Evolutionary conservation across 441 rosid genomes (phyloP).

Genomic region (Pelargonium exstipulatum): DNA sequence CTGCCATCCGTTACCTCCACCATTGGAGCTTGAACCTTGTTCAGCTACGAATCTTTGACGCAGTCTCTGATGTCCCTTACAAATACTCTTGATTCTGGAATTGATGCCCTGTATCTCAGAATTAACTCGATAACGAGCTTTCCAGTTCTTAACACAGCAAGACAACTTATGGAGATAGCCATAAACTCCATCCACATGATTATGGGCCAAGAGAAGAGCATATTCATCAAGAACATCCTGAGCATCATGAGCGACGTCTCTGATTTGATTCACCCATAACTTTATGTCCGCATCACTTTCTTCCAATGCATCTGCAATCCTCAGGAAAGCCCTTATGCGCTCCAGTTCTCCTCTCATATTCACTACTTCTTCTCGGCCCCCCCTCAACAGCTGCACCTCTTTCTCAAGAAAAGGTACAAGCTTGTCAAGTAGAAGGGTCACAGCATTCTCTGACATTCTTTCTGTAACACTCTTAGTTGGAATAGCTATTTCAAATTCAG

Average conservation of each 20-base stretch:
- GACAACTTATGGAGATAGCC: slow-evolving; percentile 11
- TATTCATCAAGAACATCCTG: slow-evolving; percentile 26
- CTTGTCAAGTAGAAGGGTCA: slow-evolving; percentile 18
- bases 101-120: slow-evolving; percentile 5
- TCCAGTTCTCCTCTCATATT: slow-evolving; percentile 14
- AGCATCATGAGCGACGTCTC: slow-evolving; percentile 17
- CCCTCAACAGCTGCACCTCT: slow-evolving; percentile 5
- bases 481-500: neutral
- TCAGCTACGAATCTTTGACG: slow-evolving; percentile 4
- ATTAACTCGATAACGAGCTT: slow-evolving; percentile 16
- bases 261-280: slow-evolving; percentile 22
- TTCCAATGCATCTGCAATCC: slow-evolving; percentile 24
- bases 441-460: slow-evolving; percentile 16
- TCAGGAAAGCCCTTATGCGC: slow-evolving; percentile 16
- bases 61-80: slow-evolving; percentile 18
- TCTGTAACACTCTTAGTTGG: neutral
- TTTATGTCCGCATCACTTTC: slow-evolving; percentile 21
- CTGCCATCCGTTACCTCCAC: slow-evolving; percentile 1
- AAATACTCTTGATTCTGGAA: slow-evolving; percentile 11
- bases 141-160: slow-evolving; percentile 13
- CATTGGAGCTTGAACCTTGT: neutral
- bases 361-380: slow-evolving; percentile 14
- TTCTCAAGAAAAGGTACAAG: slow-evolving; percentile 10
- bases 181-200: slow-evolving; percentile 1
- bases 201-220: slow-evolving; percentile 7